phyloP scores from a whole-genome alignment of 495 filamentous ascomycete species.

The Rostrohypoxylon terebratum region DNA sequence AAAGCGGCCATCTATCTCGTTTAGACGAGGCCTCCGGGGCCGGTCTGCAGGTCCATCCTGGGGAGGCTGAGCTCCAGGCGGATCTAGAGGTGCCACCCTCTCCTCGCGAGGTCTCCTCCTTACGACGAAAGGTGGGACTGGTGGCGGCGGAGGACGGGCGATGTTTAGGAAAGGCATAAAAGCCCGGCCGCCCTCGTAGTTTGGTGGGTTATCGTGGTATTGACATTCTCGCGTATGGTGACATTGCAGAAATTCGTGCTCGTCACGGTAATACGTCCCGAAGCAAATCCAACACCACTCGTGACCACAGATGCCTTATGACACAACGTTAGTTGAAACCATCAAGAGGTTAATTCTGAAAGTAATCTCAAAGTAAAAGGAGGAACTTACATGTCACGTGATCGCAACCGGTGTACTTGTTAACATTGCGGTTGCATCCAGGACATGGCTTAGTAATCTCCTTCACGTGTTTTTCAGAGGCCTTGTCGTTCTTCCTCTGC shows the following conservation, averaged over 20 bases:
- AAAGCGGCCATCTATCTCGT: not conserved
- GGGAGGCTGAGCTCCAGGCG: not conserved
- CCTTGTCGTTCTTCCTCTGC: conserved; percentile 51
- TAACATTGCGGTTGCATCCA: conserved; percentile 56
- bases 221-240: conserved; percentile 49
- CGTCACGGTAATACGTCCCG: conserved; percentile 48
- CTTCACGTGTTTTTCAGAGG: conserved; percentile 54
- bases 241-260: conserved; percentile 49
- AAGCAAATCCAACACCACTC: conserved; percentile 62
- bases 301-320: conserved; percentile 54
- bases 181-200: conserved; percentile 40
- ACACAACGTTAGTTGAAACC: conserved; percentile 1
- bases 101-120: not conserved
- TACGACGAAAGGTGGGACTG: not conserved
- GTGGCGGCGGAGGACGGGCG: not conserved
- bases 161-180: conserved; percentile 33
- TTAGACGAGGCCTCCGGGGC: not conserved
- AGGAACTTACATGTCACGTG: conserved; percentile 59
- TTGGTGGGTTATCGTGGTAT: conserved; percentile 44
- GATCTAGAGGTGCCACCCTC: not conserved
- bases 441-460: conserved; percentile 59
- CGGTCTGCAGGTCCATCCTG: conserved; percentile 3
- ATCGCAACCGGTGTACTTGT: conserved; percentile 61
- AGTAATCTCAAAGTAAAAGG: not conserved
- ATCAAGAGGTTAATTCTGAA: not conserved